These are phyloP conservation scores for Naganishia onofrii DNA, from an alignment of 768 basidiomycete species.

Conservation along the genomic window DNA sequence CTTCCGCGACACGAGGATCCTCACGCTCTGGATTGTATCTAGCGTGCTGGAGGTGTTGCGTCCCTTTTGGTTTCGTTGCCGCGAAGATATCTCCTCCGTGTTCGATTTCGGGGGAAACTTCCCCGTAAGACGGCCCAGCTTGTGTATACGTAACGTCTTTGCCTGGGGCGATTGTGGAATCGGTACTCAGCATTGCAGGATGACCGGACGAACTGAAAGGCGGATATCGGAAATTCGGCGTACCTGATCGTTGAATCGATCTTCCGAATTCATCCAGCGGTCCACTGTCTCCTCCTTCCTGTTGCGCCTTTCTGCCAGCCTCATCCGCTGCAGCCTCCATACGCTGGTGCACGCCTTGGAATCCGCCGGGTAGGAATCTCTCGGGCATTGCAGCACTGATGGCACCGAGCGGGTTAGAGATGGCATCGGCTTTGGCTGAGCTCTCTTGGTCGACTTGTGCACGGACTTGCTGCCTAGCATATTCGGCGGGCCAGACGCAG, in stretches of 20 bases:
- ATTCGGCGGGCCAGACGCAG: conserved; percentile 16
- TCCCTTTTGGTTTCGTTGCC: conserved; percentile 2
- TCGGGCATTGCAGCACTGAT: conserved; percentile 12
- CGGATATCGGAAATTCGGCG: not conserved
- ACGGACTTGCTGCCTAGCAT: conserved; percentile 9
- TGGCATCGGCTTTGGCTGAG: conserved; percentile 16
- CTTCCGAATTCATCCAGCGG: conserved; percentile 16
- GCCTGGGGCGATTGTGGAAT: conserved; percentile 12
- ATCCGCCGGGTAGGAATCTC: conserved; percentile 5
- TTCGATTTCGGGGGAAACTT: not conserved
- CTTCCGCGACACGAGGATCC: conserved; percentile 7
- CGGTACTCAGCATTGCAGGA: conserved; percentile 20
- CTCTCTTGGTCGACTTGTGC: conserved; percentile 4
- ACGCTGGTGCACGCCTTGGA: conserved; percentile 16
- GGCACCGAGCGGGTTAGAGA: conserved; percentile 17
- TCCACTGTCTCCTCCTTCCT: not conserved
- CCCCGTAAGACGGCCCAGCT: not conserved
- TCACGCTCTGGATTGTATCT: conserved; percentile 14
- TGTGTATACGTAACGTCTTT: not conserved
- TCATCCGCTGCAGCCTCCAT: conserved; percentile 8
- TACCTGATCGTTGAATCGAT: conserved; percentile 8
- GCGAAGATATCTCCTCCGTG: not conserved
- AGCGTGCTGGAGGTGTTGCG: conserved; percentile 1
- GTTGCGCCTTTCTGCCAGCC: not conserved
- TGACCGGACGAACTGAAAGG: not conserved